phyloP scores from a whole-genome alignment of 257 asterid genomes.

The Ophiorrhiza pumila region DNA sequence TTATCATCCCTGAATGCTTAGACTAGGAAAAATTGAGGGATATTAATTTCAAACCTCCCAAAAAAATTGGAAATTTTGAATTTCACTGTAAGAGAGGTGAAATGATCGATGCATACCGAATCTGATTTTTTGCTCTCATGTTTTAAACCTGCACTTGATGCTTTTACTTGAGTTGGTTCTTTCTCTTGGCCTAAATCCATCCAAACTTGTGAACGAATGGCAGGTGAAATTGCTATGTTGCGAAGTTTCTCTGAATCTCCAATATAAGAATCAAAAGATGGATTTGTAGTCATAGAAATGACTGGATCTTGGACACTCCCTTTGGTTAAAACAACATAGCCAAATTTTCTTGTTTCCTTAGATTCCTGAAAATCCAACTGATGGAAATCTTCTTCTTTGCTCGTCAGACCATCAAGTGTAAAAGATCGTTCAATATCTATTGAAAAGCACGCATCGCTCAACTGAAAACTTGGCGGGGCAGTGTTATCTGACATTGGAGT shows the following conservation, averaged over 20 bases:
- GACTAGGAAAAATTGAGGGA: background rate
- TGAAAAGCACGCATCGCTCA: conserved; percentile 56
- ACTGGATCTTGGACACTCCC: background rate
- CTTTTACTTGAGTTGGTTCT: background rate
- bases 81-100: background rate
- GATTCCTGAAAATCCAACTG: conserved; percentile 10
- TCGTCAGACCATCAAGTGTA: conserved; percentile 10
- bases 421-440: conserved; percentile 45
- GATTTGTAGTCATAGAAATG: background rate
- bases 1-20: too few species aligned
- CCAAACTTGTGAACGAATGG: background rate
- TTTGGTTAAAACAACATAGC: conserved; percentile 2
- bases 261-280: conserved; percentile 1
- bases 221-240: background rate
- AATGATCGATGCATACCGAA: conserved; percentile 6
- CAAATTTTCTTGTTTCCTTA: conserved; percentile 5
- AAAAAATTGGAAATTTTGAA: background rate
- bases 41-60: background rate
- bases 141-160: background rate
- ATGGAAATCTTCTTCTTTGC: conserved; percentile 1
- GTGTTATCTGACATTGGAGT: conserved; percentile 17
- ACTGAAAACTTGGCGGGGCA: conserved; percentile 28
- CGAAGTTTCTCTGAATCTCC: conserved; percentile 1
- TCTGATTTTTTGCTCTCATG: conserved; percentile 8
- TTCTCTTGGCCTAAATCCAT: conserved; percentile 3